Evolutionary conservation across 352 stramenopile genomes (phyloP).

Genomic region (Phytopythium oedochilum): DNA sequence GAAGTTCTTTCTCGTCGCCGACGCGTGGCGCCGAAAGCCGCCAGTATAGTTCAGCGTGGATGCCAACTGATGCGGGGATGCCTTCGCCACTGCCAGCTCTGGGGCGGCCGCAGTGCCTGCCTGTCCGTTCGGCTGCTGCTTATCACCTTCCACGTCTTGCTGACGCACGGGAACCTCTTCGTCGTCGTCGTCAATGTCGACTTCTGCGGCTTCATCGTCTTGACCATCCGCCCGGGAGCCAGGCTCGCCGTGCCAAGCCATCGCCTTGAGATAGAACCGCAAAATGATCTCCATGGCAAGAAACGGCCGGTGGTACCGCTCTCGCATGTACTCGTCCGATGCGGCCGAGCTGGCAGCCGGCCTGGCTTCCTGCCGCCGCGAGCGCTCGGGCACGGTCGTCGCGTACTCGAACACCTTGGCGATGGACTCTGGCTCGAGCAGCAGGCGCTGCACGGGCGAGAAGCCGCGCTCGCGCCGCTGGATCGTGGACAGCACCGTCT

Average conservation of each 20-base stretch:
- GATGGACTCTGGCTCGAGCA: slow-evolving; percentile 58
- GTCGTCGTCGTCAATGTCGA: slow-evolving; percentile 2
- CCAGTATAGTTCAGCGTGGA: slow-evolving; percentile 4
- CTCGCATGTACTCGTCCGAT: slow-evolving; percentile 7
- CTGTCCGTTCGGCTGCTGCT: neutral
- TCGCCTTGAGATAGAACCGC: slow-evolving; percentile 66
- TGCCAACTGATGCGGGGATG: slow-evolving; percentile 4
- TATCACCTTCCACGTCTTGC: neutral
- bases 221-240: slow-evolving; percentile 16
- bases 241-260: slow-evolving; percentile 62
- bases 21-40: slow-evolving; percentile 27
- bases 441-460: slow-evolving; percentile 59
- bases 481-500: slow-evolving; percentile 57
- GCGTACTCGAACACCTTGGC: slow-evolving; percentile 60
- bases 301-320: slow-evolving; percentile 50
- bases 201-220: neutral
- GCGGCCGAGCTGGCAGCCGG: neutral
- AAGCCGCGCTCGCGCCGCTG: slow-evolving; percentile 56
- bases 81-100: slow-evolving; percentile 1
- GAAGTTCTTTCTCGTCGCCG: slow-evolving; percentile 30
- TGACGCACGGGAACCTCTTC: neutral
- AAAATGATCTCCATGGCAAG: slow-evolving; percentile 74
- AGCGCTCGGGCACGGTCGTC: slow-evolving; percentile 23
- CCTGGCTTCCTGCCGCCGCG: neutral
- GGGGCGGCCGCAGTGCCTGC: neutral